Evolutionary conservation across 2,329 filamentous ascomycete species (phyloP).

Genomic region (Aspergillus glaucus): DNA sequence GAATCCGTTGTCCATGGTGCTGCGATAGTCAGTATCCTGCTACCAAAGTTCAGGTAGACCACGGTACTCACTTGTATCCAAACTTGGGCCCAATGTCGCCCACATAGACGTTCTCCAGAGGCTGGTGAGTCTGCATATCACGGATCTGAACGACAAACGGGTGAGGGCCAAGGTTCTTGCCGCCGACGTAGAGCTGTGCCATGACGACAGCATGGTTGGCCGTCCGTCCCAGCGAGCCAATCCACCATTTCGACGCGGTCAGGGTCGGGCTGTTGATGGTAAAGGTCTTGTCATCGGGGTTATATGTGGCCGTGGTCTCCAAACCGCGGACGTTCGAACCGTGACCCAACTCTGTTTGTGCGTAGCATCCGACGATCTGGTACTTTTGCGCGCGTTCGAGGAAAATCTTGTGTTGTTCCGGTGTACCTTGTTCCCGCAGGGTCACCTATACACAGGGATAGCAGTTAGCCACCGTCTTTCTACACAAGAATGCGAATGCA

Average conservation of each 20-base stretch:
- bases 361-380: conserved; percentile 71
- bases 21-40: conserved; percentile 14
- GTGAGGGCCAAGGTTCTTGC: conserved; percentile 66
- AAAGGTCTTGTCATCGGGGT: conserved; percentile 66
- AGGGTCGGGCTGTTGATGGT: conserved; percentile 66
- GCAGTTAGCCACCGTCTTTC: neutral
- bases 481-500: neutral
- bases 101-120: conserved; percentile 63
- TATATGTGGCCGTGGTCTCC: conserved; percentile 69
- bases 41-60: too few species aligned
- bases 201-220: conserved; percentile 75
- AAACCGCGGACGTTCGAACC: conserved; percentile 69
- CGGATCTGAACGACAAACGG: conserved; percentile 72
- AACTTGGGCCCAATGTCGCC: conserved; percentile 78
- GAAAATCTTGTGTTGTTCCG: conserved; percentile 68
- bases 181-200: conserved; percentile 65
- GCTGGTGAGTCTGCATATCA: conserved; percentile 62
- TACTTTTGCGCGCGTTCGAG: conserved; percentile 63
- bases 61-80: conserved; percentile 55
- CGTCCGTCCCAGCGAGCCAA: conserved; percentile 67
- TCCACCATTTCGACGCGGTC: conserved; percentile 80
- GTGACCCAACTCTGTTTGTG: conserved; percentile 74
- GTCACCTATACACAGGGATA: conserved; percentile 47
- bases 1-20: conserved; percentile 76
- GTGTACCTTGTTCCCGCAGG: conserved; percentile 63